Evolutionary conservation across 495 filamentous ascomycete species (phyloP).

Genomic region (Coniosporium apollinis): DNA sequence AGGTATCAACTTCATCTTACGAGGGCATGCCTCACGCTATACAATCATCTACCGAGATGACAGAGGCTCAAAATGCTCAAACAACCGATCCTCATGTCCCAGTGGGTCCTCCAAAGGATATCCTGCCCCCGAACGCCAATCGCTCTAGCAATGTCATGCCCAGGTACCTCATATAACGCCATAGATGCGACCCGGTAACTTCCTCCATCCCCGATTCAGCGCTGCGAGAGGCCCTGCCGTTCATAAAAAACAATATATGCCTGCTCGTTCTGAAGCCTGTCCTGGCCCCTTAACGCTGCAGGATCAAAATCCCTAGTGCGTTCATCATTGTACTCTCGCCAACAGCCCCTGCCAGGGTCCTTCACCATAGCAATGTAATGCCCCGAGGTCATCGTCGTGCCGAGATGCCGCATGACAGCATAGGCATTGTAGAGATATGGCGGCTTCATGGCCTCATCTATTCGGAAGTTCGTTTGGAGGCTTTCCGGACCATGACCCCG

Average conservation of each 20-base stretch:
- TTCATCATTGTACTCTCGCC: conserved; percentile 52
- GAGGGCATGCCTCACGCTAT: no score
- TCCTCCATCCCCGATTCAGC: background rate
- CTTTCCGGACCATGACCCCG: conserved; percentile 1
- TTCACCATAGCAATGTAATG: conserved; percentile 54
- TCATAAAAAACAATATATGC: conserved; percentile 58
- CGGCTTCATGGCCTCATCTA: conserved; percentile 36
- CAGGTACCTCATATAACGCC: no score
- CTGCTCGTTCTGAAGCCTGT: conserved; percentile 43
- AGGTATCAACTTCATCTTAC: no score
- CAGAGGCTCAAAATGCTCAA: no score
- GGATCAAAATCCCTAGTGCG: conserved; percentile 42
- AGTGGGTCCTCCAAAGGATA: no score
- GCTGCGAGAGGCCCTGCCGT: no score
- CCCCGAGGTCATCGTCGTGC: conserved; percentile 43
- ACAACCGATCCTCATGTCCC: no score
- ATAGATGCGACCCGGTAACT: no score
- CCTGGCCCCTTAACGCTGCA: conserved; percentile 28
- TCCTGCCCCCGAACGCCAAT: no score
- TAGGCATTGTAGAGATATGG: conserved; percentile 60
- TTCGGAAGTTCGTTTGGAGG: conserved; percentile 18
- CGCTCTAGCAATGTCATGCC: no score
- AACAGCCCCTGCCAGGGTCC: conserved; percentile 41
- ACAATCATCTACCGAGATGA: no score
- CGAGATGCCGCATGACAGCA: conserved; percentile 51